Conservation (phyloP, 805 yeast genomes). For the Saccharomycopsis fibuligera region DNA sequence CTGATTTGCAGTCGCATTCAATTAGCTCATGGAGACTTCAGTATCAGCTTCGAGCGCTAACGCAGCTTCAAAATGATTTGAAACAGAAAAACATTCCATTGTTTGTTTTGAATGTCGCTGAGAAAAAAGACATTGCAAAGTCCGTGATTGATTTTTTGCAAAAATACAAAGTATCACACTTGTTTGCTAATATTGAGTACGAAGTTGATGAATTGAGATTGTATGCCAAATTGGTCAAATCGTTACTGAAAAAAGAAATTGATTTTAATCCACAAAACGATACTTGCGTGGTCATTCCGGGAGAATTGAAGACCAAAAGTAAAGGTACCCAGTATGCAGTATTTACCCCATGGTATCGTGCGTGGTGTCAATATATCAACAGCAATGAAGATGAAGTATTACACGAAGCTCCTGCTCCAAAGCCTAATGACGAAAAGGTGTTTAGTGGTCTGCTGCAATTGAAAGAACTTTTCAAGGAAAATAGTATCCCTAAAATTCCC, state of each 20-base stretch:
- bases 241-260: conserved; percentile 22
- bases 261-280: conserved; percentile 32
- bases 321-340: conserved; percentile 35
- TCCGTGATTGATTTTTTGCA: conserved; percentile 24
- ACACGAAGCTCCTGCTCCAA: neutral
- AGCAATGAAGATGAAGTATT: conserved; percentile 10
- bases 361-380: conserved; percentile 33
- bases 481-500: conserved; percentile 3
- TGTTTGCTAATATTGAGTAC: conserved; percentile 36
- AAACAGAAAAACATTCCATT: conserved; percentile 1
- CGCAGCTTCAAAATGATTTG: conserved; percentile 2
- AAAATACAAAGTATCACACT: conserved; percentile 25
- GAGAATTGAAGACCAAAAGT: conserved; percentile 30
- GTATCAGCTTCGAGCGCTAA: conserved; percentile 5
- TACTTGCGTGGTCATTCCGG: conserved; percentile 38
- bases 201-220: conserved; percentile 40
- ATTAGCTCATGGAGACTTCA: conserved; percentile 6
- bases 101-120: conserved; percentile 5
- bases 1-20: conserved; percentile 5
- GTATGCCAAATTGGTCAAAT: conserved; percentile 23
- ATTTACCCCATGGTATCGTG: conserved; percentile 39
- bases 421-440: neutral
- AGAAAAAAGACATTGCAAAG: neutral
- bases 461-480: neutral
- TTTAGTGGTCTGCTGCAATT: neutral